Conservation (phyloP, 441 rosid genomes). For the Hura crepitans region DNA sequence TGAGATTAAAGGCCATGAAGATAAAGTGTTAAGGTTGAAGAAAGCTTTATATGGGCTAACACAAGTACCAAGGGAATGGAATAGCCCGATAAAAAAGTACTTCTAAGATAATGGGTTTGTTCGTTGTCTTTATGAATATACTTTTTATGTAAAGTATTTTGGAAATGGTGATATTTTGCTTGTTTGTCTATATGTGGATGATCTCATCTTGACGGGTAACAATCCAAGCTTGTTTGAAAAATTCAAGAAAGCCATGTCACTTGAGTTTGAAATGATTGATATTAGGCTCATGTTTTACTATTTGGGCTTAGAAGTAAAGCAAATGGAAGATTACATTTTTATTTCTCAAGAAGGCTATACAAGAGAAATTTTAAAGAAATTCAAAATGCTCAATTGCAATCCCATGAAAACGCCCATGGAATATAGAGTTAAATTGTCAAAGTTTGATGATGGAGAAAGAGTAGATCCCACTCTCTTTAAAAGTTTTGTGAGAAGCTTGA, state of each 20-base stretch:
- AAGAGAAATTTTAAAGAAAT: neutral
- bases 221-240: too few relatives aligned
- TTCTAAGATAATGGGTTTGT: constrained; percentile 1
- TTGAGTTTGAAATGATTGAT: neutral
- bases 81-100: neutral
- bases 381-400: neutral
- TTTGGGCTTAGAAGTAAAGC: neutral
- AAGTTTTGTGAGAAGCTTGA: neutral
- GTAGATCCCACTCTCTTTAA: neutral
- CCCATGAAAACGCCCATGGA: neutral
- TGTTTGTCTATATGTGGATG: too few relatives aligned
- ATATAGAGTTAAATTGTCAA: neutral
- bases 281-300: neutral
- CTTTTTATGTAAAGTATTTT: neutral
- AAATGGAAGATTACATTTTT: neutral
- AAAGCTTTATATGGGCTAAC: neutral
- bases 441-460: neutral
- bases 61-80: neutral
- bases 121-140: neutral
- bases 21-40: neutral
- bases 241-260: neutral
- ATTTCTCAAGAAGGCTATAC: neutral
- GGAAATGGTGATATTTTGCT: neutral
- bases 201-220: too few relatives aligned
- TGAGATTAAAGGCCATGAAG: neutral